Evolutionary conservation across 2,329 filamentous ascomycete genomes (phyloP).

Genomic region (Stachybotrys chlorohalonatus): DNA sequence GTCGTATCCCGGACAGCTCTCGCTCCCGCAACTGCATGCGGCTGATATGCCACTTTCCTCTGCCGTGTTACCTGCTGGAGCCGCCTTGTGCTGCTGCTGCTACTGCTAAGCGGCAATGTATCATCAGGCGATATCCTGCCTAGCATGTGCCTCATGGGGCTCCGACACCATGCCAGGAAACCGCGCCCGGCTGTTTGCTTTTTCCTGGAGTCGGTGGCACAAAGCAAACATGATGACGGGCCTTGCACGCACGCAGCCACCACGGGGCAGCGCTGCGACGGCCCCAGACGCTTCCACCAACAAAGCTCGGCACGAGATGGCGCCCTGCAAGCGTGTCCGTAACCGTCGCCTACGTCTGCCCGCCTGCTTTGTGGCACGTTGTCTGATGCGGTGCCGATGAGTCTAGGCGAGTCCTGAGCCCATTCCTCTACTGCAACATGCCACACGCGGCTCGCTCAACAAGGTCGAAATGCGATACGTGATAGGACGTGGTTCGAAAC

Average conservation of each 20-base stretch:
- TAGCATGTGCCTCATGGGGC: not conserved
- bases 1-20: too few species aligned
- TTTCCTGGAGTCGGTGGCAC: not conserved
- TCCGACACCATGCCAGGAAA: not conserved
- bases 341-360: too few species aligned
- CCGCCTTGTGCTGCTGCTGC: not conserved
- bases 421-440: too few species aligned
- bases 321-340: too few species aligned
- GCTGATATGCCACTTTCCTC: not conserved
- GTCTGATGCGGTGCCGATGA: too few species aligned
- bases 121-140: not conserved
- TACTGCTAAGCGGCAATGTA: not conserved
- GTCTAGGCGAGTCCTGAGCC: too few species aligned
- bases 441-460: too few species aligned
- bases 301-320: too few species aligned
- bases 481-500: too few species aligned
- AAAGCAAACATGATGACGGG: not conserved
- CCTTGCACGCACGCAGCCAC: not conserved
- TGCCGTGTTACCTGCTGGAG: not conserved
- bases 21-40: not conserved
- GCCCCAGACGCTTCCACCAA: too few species aligned
- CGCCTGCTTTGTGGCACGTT: too few species aligned
- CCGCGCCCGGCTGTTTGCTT: not conserved
- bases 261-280: not conserved
- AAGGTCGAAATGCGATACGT: too few species aligned